Percentiles rank a stretch among this genome's conserved stretches.
These are phyloP conservation scores for Elasticomyces elasticus DNA, from an alignment of 495 filamentous ascomycete species.

Conservation along the genomic window DNA sequence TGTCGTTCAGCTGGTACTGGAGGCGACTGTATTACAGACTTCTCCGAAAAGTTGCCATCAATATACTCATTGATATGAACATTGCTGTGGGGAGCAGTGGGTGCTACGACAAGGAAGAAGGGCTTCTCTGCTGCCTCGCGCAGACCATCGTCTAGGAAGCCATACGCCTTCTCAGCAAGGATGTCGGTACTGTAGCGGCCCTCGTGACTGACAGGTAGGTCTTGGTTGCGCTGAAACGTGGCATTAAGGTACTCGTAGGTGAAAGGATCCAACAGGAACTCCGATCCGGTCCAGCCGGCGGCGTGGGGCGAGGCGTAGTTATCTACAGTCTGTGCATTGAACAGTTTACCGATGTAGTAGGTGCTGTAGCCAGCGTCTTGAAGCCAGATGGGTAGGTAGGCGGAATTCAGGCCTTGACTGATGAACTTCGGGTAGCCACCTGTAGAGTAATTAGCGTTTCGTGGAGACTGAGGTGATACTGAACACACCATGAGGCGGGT, in stretches of 20 bases:
- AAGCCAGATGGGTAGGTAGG: slow-evolving; percentile 61
- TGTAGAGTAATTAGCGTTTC: neutral
- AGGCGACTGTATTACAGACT: slow-evolving; percentile 5
- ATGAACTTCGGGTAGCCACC: slow-evolving; percentile 66
- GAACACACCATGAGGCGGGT: slow-evolving; percentile 36
- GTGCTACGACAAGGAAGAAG: slow-evolving; percentile 60
- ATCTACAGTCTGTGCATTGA: slow-evolving; percentile 41
- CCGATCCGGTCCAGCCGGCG: slow-evolving; percentile 48
- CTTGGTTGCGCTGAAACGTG: slow-evolving; percentile 53
- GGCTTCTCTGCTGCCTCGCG: slow-evolving; percentile 37
- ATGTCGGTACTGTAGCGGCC: slow-evolving; percentile 51
- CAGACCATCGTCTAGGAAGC: slow-evolving; percentile 50
- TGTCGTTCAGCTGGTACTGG: slow-evolving; percentile 31
- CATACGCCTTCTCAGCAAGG: slow-evolving; percentile 50
- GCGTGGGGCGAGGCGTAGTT: slow-evolving; percentile 39
- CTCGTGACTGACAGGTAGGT: slow-evolving; percentile 30
- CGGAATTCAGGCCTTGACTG: slow-evolving; percentile 52
- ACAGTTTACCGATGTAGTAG: slow-evolving; percentile 64
- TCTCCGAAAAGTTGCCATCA: slow-evolving; percentile 13
- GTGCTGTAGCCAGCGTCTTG: slow-evolving; percentile 61
- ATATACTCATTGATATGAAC: slow-evolving; percentile 30
- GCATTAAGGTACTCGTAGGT: slow-evolving; percentile 64
- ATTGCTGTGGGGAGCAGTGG: slow-evolving; percentile 58
- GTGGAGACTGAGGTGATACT: neutral
- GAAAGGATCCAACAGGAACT: slow-evolving; percentile 62